Percentiles rank a stretch among this genome's conserved stretches.
phyloP scores from a whole-genome alignment of 2,329 filamentous ascomycete species.

The Plenodomus biglobosus region DNA sequence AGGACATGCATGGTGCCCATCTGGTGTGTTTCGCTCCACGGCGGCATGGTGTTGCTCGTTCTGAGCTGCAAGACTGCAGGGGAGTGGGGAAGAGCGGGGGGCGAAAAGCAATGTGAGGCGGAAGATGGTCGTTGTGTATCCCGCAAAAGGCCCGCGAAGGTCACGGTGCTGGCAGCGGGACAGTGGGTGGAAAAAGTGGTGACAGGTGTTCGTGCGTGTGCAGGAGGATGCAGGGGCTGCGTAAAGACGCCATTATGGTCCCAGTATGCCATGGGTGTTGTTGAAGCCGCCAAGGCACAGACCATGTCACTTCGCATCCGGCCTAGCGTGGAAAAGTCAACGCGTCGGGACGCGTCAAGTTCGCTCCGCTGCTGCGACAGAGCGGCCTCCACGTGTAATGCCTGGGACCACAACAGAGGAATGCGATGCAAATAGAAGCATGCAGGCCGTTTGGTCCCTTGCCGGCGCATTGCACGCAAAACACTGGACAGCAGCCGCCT shows the following conservation, averaged over 20 bases:
- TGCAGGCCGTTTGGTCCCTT: background rate
- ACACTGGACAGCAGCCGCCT: slow-evolving; percentile 6
- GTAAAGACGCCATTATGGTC: slow-evolving; percentile 3
- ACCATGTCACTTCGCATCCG: slow-evolving; percentile 6
- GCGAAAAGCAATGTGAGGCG: slow-evolving; percentile 14
- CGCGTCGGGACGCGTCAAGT: slow-evolving; percentile 25
- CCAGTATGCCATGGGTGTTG: slow-evolving; percentile 1
- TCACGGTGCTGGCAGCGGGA: slow-evolving; percentile 14
- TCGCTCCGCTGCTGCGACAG: slow-evolving; percentile 12
- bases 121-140: slow-evolving; percentile 6
- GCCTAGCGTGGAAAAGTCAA: slow-evolving; percentile 8
- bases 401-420: slow-evolving; percentile 3
- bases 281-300: slow-evolving; percentile 8
- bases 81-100: slow-evolving; percentile 16
- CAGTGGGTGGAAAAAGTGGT: slow-evolving; percentile 23
- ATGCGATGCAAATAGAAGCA: slow-evolving; percentile 7
- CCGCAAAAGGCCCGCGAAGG: background rate
- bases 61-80: slow-evolving; percentile 18
- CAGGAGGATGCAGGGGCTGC: slow-evolving; percentile 24
- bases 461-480: slow-evolving; percentile 3
- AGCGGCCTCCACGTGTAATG: slow-evolving; percentile 7
- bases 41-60: slow-evolving; percentile 10
- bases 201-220: slow-evolving; percentile 32
- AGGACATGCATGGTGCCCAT: slow-evolving; percentile 14
- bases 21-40: slow-evolving; percentile 11